Evolutionary conservation across 352 stramenopile species (phyloP).

Genomic region (Phytopythium mirpurense): DNA sequence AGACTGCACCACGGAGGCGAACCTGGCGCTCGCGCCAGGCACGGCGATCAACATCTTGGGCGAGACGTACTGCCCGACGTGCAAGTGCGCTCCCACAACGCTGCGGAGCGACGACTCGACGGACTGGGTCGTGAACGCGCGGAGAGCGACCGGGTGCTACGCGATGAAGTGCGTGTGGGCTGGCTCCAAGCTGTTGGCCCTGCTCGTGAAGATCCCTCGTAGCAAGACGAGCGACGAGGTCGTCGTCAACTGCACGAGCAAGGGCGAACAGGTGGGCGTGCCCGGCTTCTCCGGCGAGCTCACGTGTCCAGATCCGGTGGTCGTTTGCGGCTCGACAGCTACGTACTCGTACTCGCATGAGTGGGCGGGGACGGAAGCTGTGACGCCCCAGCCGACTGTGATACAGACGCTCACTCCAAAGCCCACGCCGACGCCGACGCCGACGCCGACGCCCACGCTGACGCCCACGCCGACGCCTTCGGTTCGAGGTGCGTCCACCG

Average conservation of each 20-base stretch:
- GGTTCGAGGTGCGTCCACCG: too few species aligned
- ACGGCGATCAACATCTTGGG: slow-evolving; percentile 58
- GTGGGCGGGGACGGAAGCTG: too few species aligned
- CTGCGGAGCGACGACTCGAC: slow-evolving; percentile 50
- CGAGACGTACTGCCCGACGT: slow-evolving; percentile 65
- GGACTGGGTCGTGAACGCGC: slow-evolving; percentile 37
- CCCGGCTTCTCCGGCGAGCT: slow-evolving; percentile 45
- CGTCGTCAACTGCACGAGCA: slow-evolving; percentile 40
- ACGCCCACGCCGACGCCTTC: not conserved
- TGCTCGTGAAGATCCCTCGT: slow-evolving; percentile 46
- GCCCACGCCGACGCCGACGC: too few species aligned
- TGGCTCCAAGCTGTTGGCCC: not conserved
- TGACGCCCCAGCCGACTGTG: too few species aligned
- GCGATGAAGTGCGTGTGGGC: slow-evolving; percentile 36
- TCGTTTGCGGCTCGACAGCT: slow-evolving; percentile 41
- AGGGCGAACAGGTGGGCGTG: slow-evolving; percentile 36
- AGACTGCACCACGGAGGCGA: slow-evolving; percentile 41
- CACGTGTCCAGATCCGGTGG: slow-evolving; percentile 62
- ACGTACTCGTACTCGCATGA: too few species aligned
- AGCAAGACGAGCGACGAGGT: slow-evolving; percentile 16
- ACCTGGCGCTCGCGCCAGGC: slow-evolving; percentile 31
- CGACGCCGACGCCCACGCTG: not conserved
- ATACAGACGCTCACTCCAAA: not conserved
- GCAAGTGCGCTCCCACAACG: slow-evolving; percentile 55
- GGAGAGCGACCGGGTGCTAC: slow-evolving; percentile 59